A percentile compares a stretch with the other conserved stretches of the same genome.
Conservation (phyloP, 176 grass and related monocot species). For the Triticum turgidum region DNA sequence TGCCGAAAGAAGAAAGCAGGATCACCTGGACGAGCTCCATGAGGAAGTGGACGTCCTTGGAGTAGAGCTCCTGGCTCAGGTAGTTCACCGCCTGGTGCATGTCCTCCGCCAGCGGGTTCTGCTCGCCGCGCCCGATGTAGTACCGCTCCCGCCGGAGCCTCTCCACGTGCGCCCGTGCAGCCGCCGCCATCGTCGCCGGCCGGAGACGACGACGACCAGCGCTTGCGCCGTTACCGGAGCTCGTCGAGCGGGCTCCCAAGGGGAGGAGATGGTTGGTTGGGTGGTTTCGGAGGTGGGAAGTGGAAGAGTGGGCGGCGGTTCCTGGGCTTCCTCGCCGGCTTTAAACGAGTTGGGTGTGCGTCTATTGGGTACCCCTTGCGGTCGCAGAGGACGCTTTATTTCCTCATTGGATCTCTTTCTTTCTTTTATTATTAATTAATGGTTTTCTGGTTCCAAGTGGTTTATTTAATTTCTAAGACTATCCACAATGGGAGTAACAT, state of each 20-base stretch:
- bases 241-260: background rate
- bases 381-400: background rate
- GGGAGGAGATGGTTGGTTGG: background rate
- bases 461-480: no score
- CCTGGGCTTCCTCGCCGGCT: background rate
- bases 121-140: slow-evolving; percentile 63
- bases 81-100: slow-evolving; percentile 69
- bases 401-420: background rate
- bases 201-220: slow-evolving; percentile 5
- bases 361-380: background rate
- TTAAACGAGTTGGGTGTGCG: background rate
- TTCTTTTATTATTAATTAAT: no score
- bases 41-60: slow-evolving; percentile 87
- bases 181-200: background rate
- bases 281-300: background rate
- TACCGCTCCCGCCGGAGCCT: slow-evolving; percentile 49
- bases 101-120: slow-evolving; percentile 74
- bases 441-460: no score
- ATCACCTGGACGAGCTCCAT: slow-evolving; percentile 84
- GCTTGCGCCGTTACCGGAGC: background rate
- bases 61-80: slow-evolving; percentile 68
- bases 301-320: background rate
- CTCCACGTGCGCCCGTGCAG: slow-evolving; percentile 58
- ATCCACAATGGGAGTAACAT: no score
- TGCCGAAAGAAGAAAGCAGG: background rate